A percentile compares a stretch with the other conserved stretches of the same genome.
Conservation (phyloP, 139 green algal species). For the Chlorella ohadii region DNA sequence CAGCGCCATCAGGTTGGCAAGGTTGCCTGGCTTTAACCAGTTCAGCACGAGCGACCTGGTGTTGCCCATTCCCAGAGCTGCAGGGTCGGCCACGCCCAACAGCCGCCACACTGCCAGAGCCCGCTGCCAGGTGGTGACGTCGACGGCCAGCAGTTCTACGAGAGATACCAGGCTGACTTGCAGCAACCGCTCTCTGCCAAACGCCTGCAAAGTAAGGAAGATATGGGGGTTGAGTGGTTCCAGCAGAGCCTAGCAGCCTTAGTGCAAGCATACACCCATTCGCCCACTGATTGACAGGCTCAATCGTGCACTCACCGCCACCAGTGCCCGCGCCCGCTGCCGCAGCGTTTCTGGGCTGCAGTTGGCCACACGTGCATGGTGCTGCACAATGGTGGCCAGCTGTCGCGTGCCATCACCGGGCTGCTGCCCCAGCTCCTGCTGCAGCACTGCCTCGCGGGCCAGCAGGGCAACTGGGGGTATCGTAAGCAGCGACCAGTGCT, state of each 20-base stretch:
- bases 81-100: background rate
- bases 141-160: background rate
- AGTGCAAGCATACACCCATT: too few species aligned
- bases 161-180: too few species aligned
- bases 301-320: slow-evolving; percentile 5
- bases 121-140: background rate
- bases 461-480: background rate
- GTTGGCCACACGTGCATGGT: too few species aligned
- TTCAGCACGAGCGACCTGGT: background rate
- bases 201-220: background rate
- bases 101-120: slow-evolving; percentile 1
- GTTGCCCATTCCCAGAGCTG: background rate
- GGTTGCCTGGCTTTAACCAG: background rate
- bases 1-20: slow-evolving; percentile 19
- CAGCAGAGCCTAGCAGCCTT: too few species aligned
- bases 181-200: background rate
- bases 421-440: slow-evolving; percentile 12
- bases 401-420: background rate
- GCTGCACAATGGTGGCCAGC: background rate
- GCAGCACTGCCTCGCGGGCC: background rate
- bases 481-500: background rate
- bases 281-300: too few species aligned
- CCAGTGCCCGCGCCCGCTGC: background rate
- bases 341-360: background rate
- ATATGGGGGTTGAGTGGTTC: too few species aligned